Evolutionary conservation across 177 flowering plant species (phyloP).

Genomic region (Vitis hybrid): DNA sequence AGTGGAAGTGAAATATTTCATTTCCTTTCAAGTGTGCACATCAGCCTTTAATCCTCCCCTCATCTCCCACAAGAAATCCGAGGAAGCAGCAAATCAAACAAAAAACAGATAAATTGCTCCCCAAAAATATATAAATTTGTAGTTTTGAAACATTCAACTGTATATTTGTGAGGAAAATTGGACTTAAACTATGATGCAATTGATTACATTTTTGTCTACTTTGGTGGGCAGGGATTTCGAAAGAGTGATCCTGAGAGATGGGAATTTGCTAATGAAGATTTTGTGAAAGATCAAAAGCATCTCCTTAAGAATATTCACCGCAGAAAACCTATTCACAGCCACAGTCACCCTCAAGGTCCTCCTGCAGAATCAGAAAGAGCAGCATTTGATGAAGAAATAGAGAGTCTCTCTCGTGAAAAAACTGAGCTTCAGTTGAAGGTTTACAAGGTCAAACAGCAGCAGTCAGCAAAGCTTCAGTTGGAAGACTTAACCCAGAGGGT

Average conservation of each 20-base stretch:
- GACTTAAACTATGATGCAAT: neutral
- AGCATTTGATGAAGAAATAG: constrained; percentile 82
- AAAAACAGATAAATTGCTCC: no score
- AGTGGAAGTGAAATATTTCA: no score
- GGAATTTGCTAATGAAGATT: constrained; percentile 97
- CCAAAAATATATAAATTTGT: neutral
- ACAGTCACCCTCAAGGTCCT: constrained; percentile 73
- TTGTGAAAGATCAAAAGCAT: constrained; percentile 84
- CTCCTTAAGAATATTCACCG: constrained; percentile 89
- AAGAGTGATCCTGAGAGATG: constrained; percentile 93
- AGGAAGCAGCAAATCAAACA: no score
- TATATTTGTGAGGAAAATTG: no score
- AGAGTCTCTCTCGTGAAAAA: constrained; percentile 70
- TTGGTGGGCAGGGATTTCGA: constrained; percentile 71
- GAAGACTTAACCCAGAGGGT: constrained; percentile 47
- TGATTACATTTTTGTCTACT: neutral
- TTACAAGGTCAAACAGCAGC: constrained; percentile 48
- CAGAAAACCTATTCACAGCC: constrained; percentile 93
- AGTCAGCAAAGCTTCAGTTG: constrained; percentile 51
- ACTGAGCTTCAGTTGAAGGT: constrained; percentile 48
- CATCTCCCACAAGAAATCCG: no score
- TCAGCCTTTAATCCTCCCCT: no score
- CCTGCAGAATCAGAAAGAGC: constrained; percentile 71
- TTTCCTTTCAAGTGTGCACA: no score
- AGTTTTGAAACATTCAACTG: no score